These are phyloP conservation scores for Cryptococcus sp. DNA, from an alignment of 1,284 basidiomycete genomes.

Conservation along the genomic window DNA sequence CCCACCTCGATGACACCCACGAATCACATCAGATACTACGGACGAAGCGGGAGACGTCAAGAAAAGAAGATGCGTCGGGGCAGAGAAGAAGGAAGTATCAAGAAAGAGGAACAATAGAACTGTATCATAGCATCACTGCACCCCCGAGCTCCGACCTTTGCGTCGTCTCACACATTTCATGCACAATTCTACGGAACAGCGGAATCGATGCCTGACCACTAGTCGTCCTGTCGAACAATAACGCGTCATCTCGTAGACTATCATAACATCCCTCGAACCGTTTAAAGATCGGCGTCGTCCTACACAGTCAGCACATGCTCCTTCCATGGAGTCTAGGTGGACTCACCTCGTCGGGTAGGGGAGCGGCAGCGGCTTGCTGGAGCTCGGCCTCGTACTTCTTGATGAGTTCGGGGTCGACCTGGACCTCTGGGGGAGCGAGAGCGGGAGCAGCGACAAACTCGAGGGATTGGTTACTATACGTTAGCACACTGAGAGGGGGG, in stretches of 20 bases:
- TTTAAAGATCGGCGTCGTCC: conserved; percentile 46
- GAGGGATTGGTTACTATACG: conserved; percentile 67
- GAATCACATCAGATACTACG: no score
- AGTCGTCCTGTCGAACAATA: no score
- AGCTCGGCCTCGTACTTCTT: conserved; percentile 82
- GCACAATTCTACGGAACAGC: conserved; percentile 7
- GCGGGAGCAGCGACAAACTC: conserved; percentile 97
- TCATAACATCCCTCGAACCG: neutral
- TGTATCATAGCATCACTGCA: no score
- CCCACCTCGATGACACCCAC: no score
- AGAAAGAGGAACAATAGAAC: no score
- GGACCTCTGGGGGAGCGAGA: conserved; percentile 88
- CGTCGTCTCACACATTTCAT: conserved; percentile 10
- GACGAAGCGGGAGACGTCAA: no score
- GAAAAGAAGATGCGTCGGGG: no score
- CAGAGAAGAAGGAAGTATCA: no score
- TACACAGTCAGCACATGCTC: conserved; percentile 1
- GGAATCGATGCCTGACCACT: no score
- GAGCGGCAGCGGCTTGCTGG: conserved; percentile 53
- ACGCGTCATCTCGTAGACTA: neutral
- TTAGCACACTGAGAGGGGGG: conserved; percentile 1
- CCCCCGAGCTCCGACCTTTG: no score
- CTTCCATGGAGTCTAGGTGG: neutral
- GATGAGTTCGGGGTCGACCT: conserved; percentile 66
- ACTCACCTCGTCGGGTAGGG: conserved; percentile 46